Percentiles rank a stretch among this genome's conserved stretches.
These are phyloP conservation scores for Crithidia sp. DNA, from an alignment of 208 protist genomes.

Conservation along the genomic window DNA sequence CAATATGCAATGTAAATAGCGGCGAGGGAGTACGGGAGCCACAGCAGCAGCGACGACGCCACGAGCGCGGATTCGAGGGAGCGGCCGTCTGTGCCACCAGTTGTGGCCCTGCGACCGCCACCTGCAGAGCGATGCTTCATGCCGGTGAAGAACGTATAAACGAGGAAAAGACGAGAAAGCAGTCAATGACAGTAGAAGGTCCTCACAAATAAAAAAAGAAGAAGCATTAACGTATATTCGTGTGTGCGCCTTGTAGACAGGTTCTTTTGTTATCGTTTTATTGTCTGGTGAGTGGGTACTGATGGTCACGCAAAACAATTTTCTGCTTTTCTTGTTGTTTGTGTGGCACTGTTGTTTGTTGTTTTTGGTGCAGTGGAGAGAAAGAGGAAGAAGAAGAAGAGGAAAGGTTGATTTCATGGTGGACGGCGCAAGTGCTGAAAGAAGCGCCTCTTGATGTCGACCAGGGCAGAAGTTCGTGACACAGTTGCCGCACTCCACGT, in stretches of 20 bases:
- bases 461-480: too few relatives aligned
- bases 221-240: neutral
- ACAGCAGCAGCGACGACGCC: conserved; percentile 58
- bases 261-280: too few relatives aligned
- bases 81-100: conserved; percentile 19
- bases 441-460: too few relatives aligned
- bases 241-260: too few relatives aligned
- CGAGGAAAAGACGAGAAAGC: neutral
- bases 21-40: conserved; percentile 68
- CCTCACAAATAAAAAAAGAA: conserved; percentile 7
- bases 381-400: conserved; percentile 15
- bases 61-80: conserved; percentile 46
- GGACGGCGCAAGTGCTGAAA: too few relatives aligned
- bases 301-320: too few relatives aligned
- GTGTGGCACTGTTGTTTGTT: too few relatives aligned
- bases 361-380: neutral
- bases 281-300: too few relatives aligned
- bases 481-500: too few relatives aligned
- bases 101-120: conserved; percentile 13
- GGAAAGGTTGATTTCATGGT: neutral
- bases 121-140: conserved; percentile 22
- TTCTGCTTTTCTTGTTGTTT: too few relatives aligned
- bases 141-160: neutral
- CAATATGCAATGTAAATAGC: conserved; percentile 74
- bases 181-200: conserved; percentile 4